Evolutionary conservation across 2,329 filamentous ascomycete genomes (phyloP).

Genomic region (Gyromitra esculenta): DNA sequence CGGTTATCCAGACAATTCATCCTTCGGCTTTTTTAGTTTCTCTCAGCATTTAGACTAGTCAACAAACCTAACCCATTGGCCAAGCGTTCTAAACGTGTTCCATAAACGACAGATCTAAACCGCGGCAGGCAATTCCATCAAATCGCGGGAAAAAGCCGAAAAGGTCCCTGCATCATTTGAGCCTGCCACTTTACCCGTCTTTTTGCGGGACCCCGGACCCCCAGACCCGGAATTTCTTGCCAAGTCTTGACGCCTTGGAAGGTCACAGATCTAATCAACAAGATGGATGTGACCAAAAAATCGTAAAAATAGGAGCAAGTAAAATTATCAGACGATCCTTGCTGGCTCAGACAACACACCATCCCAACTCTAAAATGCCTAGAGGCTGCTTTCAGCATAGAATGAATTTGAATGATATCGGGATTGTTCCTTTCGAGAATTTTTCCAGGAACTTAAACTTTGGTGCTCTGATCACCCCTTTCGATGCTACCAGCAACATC

Average conservation of each 20-base stretch:
- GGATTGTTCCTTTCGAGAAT: background rate
- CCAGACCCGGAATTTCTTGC: constrained; percentile 13
- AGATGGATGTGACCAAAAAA: constrained; percentile 1
- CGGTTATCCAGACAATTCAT: background rate
- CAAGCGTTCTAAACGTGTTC: constrained; percentile 11
- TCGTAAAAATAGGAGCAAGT: constrained; percentile 4
- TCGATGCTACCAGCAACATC: background rate
- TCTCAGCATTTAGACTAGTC: background rate
- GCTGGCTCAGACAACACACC: background rate
- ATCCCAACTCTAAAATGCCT: background rate
- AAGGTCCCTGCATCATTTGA: constrained; percentile 20
- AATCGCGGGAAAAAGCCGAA: constrained; percentile 13
- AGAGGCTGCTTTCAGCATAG: background rate
- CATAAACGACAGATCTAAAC: constrained; percentile 20
- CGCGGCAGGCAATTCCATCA: constrained; percentile 11
- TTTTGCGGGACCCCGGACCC: constrained; percentile 14
- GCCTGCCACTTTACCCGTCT: constrained; percentile 32
- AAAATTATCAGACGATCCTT: constrained; percentile 14
- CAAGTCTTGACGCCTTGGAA: constrained; percentile 1
- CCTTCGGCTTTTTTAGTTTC: constrained; percentile 4
- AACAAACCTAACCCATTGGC: no score
- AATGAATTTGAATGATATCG: background rate
- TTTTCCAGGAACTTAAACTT: background rate
- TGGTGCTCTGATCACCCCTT: background rate
- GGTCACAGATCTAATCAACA: constrained; percentile 12